Conservation (phyloP, 257 asterid species). For the Solanum pennellii region DNA sequence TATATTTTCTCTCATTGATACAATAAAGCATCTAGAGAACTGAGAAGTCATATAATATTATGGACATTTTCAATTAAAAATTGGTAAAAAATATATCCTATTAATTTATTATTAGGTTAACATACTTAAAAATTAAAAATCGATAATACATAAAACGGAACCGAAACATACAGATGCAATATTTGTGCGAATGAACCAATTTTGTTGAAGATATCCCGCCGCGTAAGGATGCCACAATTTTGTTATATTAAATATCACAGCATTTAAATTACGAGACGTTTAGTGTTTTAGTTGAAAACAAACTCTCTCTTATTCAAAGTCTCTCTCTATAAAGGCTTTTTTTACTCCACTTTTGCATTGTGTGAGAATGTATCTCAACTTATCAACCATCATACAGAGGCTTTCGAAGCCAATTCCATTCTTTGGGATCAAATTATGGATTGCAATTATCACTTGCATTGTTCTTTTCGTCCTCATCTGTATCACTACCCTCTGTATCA, state of each 20-base stretch:
- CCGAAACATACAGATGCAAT: no score
- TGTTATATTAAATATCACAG: background rate
- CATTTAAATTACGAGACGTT: background rate
- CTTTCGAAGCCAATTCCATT: constrained; percentile 21
- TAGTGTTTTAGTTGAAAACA: background rate
- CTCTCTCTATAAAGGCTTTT: background rate
- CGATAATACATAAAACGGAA: no score
- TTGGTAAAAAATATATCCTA: no score
- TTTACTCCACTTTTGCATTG: background rate
- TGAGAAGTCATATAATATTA: no score
- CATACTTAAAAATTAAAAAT: no score
- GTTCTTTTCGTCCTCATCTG: background rate
- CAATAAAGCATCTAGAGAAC: no score
- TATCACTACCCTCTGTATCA: background rate
- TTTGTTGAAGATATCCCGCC: background rate
- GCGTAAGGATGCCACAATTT: background rate
- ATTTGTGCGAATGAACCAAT: background rate
- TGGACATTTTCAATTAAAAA: no score
- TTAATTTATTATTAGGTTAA: no score
- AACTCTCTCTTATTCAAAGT: background rate
- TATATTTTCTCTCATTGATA: no score
- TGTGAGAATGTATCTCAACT: constrained; percentile 6
- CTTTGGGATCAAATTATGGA: constrained; percentile 32
- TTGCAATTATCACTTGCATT: constrained; percentile 12
- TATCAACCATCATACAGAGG: constrained; percentile 7